Evolutionary conservation across 73 alveolate genomes (phyloP).

Genomic region (Paramecium pentaurelia): DNA sequence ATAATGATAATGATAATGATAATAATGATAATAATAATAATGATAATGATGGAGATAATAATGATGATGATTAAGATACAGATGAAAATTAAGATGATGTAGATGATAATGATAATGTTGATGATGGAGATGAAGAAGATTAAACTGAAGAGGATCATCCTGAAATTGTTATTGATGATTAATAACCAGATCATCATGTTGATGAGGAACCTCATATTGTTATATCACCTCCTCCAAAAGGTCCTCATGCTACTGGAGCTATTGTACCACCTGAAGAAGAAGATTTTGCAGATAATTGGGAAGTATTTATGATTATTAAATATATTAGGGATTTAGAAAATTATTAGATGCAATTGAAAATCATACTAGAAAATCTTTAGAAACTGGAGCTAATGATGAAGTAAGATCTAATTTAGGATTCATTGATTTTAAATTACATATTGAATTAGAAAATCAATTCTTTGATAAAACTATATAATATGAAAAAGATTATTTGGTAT

Average conservation of each 20-base stretch:
- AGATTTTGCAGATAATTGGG: neutral
- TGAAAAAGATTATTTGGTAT: slow-evolving; percentile 29
- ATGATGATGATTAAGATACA: neutral
- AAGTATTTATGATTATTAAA: neutral
- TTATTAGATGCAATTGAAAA: slow-evolving; percentile 40
- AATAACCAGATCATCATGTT: neutral
- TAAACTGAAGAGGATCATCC: neutral
- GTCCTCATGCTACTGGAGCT: neutral
- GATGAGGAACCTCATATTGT: neutral
- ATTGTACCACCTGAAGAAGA: slow-evolving; percentile 1
- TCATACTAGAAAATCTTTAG: neutral
- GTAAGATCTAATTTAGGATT: slow-evolving; percentile 22
- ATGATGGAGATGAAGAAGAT: neutral
- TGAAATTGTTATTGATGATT: neutral
- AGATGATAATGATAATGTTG: neutral
- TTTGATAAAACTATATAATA: slow-evolving; percentile 21
- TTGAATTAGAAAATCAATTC: slow-evolving; percentile 31
- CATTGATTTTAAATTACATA: slow-evolving; percentile 12
- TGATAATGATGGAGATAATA: neutral
- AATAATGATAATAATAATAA: neutral
- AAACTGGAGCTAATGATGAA: slow-evolving; percentile 6
- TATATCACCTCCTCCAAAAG: neutral
- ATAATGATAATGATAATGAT: neutral
- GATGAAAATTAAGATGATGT: neutral
- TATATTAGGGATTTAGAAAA: slow-evolving; percentile 30